Conservation (phyloP, 2,329 filamentous ascomycete species). For the Zasmidium angulare region DNA sequence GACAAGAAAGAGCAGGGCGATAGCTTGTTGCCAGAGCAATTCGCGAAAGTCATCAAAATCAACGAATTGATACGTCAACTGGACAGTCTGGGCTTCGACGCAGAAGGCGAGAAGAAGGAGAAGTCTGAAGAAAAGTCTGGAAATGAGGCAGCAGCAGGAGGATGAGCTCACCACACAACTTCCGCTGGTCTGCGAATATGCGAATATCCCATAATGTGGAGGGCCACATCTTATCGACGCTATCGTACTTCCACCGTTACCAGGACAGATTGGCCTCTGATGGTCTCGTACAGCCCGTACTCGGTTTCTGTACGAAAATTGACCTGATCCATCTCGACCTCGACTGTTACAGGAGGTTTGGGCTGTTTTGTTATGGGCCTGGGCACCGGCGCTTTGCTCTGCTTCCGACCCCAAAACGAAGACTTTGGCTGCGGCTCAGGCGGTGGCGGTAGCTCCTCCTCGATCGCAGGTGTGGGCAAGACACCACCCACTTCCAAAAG, state of each 20-base stretch:
- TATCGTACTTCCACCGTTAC: constrained; percentile 27
- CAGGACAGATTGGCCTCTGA: constrained; percentile 26
- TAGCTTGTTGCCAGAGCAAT: constrained; percentile 83
- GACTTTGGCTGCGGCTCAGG: constrained; percentile 12
- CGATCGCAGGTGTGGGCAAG: not conserved
- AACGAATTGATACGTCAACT: constrained; percentile 88
- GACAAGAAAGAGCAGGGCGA: constrained; percentile 88
- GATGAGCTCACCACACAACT: not conserved
- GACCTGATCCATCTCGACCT: constrained; percentile 40
- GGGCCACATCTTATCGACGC: too few relatives aligned
- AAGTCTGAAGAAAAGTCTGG: constrained; percentile 3
- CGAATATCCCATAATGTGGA: too few relatives aligned
- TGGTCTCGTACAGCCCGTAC: constrained; percentile 47
- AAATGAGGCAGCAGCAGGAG: constrained; percentile 7
- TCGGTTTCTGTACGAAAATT: constrained; percentile 44
- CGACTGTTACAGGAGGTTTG: constrained; percentile 22
- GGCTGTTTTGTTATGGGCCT: constrained; percentile 4
- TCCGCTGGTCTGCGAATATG: not conserved
- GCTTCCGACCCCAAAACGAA: constrained; percentile 24
- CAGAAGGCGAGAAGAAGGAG: constrained; percentile 63
- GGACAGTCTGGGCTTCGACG: constrained; percentile 78
- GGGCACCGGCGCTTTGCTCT: constrained; percentile 12
- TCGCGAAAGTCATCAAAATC: constrained; percentile 97
- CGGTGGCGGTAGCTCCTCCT: constrained; percentile 11
- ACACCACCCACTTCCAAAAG: constrained; percentile 18